Percentiles rank a stretch among this genome's conserved stretches.
These are phyloP conservation scores for Sarocladium strictum DNA, from an alignment of 2,329 filamentous ascomycete genomes.

Conservation along the genomic window DNA sequence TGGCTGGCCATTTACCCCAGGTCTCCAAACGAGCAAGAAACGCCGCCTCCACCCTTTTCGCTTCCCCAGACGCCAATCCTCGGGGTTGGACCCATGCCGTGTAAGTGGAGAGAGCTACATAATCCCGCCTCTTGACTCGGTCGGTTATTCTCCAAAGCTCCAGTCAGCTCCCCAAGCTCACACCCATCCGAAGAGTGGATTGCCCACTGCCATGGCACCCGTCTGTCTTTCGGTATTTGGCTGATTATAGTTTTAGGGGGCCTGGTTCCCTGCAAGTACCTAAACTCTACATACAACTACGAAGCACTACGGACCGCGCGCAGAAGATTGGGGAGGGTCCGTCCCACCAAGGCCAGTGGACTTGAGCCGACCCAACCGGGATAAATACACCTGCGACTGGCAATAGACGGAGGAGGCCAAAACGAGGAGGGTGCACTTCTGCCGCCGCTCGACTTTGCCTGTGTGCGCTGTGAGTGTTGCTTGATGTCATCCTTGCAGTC, in stretches of 20 bases:
- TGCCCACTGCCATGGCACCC: background rate
- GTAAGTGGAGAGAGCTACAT: background rate
- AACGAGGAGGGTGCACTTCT: background rate
- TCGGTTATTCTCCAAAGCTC: background rate
- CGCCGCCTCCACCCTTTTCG: background rate
- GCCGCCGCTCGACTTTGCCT: background rate
- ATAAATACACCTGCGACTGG: background rate
- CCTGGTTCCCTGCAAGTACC: too few species aligned
- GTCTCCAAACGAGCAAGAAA: background rate
- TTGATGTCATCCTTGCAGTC: background rate
- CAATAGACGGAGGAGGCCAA: background rate
- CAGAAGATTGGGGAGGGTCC: too few species aligned
- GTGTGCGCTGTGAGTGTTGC: background rate
- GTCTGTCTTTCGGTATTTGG: background rate
- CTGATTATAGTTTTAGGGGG: too few species aligned
- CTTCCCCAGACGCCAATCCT: slow-evolving; percentile 3
- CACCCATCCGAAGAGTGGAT: background rate
- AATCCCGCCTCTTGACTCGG: background rate
- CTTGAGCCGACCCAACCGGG: background rate
- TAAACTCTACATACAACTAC: too few species aligned
- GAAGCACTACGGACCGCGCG: too few species aligned
- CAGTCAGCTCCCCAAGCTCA: background rate
- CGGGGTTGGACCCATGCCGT: background rate
- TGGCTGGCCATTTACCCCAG: background rate
- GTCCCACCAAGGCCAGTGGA: too few species aligned